Evolutionary conservation across 805 yeast species (phyloP).

Genomic region (Nakazawaea ishiwadae): DNA sequence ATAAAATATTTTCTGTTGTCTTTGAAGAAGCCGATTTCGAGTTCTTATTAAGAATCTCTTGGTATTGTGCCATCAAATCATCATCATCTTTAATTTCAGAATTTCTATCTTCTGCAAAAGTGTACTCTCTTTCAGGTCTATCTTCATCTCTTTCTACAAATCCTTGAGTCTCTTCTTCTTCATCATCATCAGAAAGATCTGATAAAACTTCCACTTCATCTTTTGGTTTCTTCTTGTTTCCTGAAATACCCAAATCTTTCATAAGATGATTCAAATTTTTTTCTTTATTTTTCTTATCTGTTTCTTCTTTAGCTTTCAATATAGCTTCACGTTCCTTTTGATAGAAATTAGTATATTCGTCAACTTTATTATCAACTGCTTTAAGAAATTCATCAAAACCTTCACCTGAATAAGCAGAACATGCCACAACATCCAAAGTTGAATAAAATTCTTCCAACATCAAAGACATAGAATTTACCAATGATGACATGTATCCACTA

Average conservation of each 20-base stretch:
- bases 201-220: constrained; percentile 46
- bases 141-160: constrained; percentile 41
- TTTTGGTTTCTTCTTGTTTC: constrained; percentile 18
- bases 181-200: constrained; percentile 43
- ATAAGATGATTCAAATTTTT: constrained; percentile 67
- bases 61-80: constrained; percentile 63
- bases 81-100: constrained; percentile 53
- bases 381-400: constrained; percentile 88
- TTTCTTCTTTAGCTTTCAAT: constrained; percentile 67
- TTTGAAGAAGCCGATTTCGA: constrained; percentile 58
- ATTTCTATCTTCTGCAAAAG: constrained; percentile 59
- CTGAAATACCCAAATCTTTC: constrained; percentile 78
- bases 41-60: constrained; percentile 61
- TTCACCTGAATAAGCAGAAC: constrained; percentile 86
- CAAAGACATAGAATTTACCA: constrained; percentile 91
- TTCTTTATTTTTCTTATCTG: constrained; percentile 68
- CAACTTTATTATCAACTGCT: constrained; percentile 83
- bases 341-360: constrained; percentile 81
- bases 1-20: constrained; percentile 71
- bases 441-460: constrained; percentile 96
- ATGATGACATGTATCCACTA: constrained; percentile 90
- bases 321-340: constrained; percentile 83
- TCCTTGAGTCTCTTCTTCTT: constrained; percentile 46
- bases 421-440: constrained; percentile 87
- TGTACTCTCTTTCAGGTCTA: constrained; percentile 55